Base-by-base conservation (phyloP, 768 basidiomycete genomes). In the Mycena belliarum region DNA sequence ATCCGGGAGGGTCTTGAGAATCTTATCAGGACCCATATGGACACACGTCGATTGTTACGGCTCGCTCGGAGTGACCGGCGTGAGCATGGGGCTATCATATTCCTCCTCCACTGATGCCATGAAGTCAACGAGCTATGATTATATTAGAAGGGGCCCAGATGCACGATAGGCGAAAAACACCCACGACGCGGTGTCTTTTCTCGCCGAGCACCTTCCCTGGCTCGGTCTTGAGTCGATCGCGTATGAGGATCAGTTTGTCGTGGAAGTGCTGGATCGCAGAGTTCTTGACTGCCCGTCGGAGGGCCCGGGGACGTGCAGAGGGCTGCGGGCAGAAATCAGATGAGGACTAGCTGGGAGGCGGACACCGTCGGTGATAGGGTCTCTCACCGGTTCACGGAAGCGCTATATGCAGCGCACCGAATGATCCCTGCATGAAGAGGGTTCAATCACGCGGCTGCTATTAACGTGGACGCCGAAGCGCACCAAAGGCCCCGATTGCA, bases 201-300 rank as follows among this genome's bases (percentile, higher is more conserved):
- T 80, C 77, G 23, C 91, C 93, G 69, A 93, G 72, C 54, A 69
- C 66, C 66, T 80, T 86, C 4, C 91, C 94, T 3, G 79, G 79
- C 10, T 76, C 80, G 0, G 93, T 96, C 75, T 95, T 95, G 60
- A 95, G 82, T 59, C 83, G 76, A 44, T 83, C 84, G 38, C 75
- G 78, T 55, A 96, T 89, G 54, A 84, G 82, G 25, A 95, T 70
- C 32, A 96, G 79, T 71, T 95, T 96, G 65, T 93, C 91, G 63
- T 93, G 74, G 68, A 95, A 96, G 67, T 96, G 94, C 55, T 84
- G 82, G 25, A 94, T 84, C 6, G 91, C 86, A 0, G 86, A 85
- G 25, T 71, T 65, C 5, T 71, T 66, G 21, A 70, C 65, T 16
- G 71, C 74, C 47, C 79, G 40, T 74, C 79, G 44, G 74, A 55